A percentile compares a stretch with the other conserved stretches of the same genome.
Conservation (phyloP, 805 yeast genomes). For the Candida sonorensis region DNA sequence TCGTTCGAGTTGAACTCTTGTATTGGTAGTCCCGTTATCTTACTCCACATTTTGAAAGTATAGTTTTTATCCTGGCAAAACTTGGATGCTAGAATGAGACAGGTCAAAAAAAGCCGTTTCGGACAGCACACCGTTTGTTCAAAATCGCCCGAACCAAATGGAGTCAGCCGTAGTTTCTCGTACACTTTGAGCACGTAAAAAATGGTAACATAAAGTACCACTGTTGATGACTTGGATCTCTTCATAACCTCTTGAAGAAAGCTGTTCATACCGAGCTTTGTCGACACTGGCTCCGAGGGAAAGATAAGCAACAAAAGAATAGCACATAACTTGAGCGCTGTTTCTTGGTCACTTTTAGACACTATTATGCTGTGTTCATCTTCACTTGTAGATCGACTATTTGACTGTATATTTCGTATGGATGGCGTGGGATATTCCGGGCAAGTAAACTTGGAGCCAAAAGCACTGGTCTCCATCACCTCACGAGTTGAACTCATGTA, state of each 20-base stretch:
- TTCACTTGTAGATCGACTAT: no score
- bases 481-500: no score
- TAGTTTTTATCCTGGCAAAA: slow-evolving; percentile 68
- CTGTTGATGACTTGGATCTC: slow-evolving; percentile 51
- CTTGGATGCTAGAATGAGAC: slow-evolving; percentile 67
- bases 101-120: slow-evolving; percentile 58
- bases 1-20: slow-evolving; percentile 45
- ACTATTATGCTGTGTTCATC: no score
- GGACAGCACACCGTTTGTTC: slow-evolving; percentile 36
- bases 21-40: slow-evolving; percentile 58
- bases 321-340: slow-evolving; percentile 1
- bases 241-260: slow-evolving; percentile 37
- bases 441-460: no score
- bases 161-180: background rate
- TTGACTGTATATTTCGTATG: background rate
- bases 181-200: slow-evolving; percentile 45
- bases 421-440: no score
- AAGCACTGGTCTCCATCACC: no score
- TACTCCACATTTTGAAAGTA: slow-evolving; percentile 65
- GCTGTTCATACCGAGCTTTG: slow-evolving; percentile 2
- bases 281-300: background rate
- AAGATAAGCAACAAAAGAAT: background rate
- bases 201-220: slow-evolving; percentile 59
- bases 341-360: no score
- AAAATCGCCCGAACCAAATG: background rate